These are phyloP conservation scores for Monilinia laxa DNA, from an alignment of 2,329 filamentous ascomycete genomes.

Conservation along the genomic window DNA sequence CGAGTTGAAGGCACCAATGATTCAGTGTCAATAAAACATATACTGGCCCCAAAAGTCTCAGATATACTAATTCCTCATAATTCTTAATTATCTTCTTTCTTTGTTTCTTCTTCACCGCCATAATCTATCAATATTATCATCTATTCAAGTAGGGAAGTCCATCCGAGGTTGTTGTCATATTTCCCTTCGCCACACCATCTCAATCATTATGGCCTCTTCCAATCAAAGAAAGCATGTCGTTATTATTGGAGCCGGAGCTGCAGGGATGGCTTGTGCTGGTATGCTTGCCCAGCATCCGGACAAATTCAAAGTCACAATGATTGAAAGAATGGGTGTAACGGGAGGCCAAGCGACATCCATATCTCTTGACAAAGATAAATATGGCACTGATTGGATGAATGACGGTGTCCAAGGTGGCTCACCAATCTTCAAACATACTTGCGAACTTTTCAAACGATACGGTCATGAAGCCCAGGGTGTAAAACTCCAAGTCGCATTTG, in stretches of 20 bases:
- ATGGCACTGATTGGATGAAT: slow-evolving; percentile 61
- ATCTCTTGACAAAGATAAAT: slow-evolving; percentile 54
- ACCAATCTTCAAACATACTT: slow-evolving; percentile 65
- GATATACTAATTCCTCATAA: background rate
- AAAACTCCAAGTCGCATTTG: slow-evolving; percentile 61
- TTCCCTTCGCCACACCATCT: background rate
- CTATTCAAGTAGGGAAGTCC: background rate
- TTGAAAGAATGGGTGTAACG: slow-evolving; percentile 58
- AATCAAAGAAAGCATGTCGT: slow-evolving; percentile 50
- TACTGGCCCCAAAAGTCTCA: background rate
- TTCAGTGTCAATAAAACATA: background rate
- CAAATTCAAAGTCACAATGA: slow-evolving; percentile 63
- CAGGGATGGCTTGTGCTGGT: slow-evolving; percentile 62
- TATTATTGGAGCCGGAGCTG: slow-evolving; percentile 61
- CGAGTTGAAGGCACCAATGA: background rate
- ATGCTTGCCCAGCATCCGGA: slow-evolving; percentile 65
- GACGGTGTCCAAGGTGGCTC: slow-evolving; percentile 60
- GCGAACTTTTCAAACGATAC: slow-evolving; percentile 62
- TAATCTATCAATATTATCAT: background rate
- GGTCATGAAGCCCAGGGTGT: slow-evolving; percentile 57
- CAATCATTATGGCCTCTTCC: slow-evolving; percentile 7
- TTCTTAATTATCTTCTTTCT: background rate
- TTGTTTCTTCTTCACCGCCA: background rate
- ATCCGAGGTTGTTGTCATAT: background rate
- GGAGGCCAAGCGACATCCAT: slow-evolving; percentile 63